These are phyloP conservation scores for Phytopythium helicoides DNA, from an alignment of 352 stramenopile genomes.

Conservation along the genomic window DNA sequence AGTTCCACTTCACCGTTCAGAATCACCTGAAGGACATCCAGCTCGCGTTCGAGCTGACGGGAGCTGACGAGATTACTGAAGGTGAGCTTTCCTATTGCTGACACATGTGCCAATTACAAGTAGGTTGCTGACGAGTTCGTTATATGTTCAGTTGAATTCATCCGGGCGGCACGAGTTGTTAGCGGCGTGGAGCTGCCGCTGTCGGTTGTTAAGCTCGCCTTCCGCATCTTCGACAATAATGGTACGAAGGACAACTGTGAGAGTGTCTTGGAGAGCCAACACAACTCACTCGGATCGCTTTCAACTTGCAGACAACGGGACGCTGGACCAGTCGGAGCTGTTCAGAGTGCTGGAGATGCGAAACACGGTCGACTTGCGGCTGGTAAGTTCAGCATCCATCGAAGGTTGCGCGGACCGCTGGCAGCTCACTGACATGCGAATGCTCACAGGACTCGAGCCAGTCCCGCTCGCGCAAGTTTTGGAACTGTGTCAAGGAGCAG, in stretches of 20 bases:
- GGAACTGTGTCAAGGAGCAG: constrained; percentile 18
- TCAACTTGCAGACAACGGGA: constrained; percentile 45
- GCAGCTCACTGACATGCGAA: neutral
- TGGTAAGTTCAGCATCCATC: constrained; percentile 16
- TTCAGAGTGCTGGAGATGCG: constrained; percentile 70
- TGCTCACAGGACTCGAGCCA: neutral
- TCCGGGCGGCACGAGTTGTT: constrained; percentile 58
- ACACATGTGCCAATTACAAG: no score
- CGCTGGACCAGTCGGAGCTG: constrained; percentile 61
- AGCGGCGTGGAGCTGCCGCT: constrained; percentile 64
- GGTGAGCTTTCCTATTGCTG: no score
- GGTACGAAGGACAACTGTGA: constrained; percentile 23
- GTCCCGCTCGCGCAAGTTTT: constrained; percentile 18
- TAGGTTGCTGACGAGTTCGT: no score
- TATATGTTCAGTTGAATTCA: constrained; percentile 74
- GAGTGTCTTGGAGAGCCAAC: no score
- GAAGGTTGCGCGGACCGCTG: no score
- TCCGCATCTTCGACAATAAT: constrained; percentile 72
- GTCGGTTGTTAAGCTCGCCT: constrained; percentile 67
- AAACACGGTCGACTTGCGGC: constrained; percentile 46
- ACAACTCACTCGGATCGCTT: neutral
- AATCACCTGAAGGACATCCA: constrained; percentile 72
- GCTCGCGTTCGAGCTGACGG: constrained; percentile 65
- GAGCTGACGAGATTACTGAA: constrained; percentile 66
- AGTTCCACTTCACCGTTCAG: constrained; percentile 75